Conservation (phyloP, 352 stramenopile genomes). For the Phytopythium vexans region DNA sequence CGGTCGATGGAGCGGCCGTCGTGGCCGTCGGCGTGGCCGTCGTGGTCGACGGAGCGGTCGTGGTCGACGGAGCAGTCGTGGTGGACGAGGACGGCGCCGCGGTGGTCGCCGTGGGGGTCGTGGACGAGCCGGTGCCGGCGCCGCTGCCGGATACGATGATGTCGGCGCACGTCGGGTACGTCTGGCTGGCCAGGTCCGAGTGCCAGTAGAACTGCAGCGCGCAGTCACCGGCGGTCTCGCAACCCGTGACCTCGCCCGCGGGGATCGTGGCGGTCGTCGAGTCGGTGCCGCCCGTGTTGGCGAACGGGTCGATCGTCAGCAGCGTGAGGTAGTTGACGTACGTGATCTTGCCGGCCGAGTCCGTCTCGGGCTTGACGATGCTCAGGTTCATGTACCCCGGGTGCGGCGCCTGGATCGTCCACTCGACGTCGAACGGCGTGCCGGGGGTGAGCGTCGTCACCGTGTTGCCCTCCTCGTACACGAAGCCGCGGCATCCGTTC, state of each 20-base stretch:
- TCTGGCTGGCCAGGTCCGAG: conserved; percentile 33
- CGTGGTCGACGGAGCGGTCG: conserved; percentile 4
- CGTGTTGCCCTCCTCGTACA: conserved; percentile 28
- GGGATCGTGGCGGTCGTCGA: conserved; percentile 34
- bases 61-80: conserved; percentile 4
- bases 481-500: conserved; percentile 33
- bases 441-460: conserved; percentile 24
- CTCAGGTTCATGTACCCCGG: conserved; percentile 45
- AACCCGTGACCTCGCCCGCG: conserved; percentile 22
- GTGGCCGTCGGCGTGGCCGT: conserved; percentile 6
- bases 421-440: conserved; percentile 28
- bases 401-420: conserved; percentile 49
- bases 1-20: not conserved
- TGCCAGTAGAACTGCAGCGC: conserved; percentile 41
- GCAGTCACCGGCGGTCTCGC: conserved; percentile 27
- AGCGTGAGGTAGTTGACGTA: conserved; percentile 36
- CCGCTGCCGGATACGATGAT: conserved; percentile 27
- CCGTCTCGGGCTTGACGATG: conserved; percentile 44
- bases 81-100: conserved; percentile 3
- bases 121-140: conserved; percentile 4
- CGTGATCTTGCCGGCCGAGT: conserved; percentile 34
- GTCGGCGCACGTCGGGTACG: conserved; percentile 32
- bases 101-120: conserved; percentile 5
- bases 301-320: conserved; percentile 40
- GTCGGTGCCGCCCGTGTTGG: conserved; percentile 20